phyloP scores from a whole-genome alignment of 371 early-diverging fungal genomes.

The Mortierella sp. region DNA sequence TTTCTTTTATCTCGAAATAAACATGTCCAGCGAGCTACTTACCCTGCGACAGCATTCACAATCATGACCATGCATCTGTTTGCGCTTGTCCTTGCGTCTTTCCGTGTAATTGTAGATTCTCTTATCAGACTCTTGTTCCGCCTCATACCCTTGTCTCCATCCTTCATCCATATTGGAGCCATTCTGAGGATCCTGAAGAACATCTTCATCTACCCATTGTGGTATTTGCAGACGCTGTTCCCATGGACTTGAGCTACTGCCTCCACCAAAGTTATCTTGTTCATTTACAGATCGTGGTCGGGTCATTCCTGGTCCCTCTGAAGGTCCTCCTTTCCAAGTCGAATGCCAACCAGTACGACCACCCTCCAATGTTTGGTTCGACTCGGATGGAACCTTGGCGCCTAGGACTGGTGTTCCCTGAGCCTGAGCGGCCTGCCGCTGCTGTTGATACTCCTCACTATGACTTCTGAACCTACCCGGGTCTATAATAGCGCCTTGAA shows the following conservation, averaged over 20 bases:
- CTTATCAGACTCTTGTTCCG: background rate
- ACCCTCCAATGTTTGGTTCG: too few relatives aligned
- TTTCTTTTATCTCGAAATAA: too few relatives aligned
- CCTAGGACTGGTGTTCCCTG: too few relatives aligned
- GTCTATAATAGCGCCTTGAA: too few relatives aligned
- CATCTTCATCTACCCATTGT: background rate
- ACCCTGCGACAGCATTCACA: conserved; percentile 48
- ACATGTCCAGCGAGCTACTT: background rate
- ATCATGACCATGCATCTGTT: conserved; percentile 51
- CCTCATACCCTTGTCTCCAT: too few relatives aligned
- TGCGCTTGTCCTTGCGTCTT: conserved; percentile 39
- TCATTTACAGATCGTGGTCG: background rate
- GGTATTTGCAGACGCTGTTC: background rate
- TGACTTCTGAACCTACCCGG: too few relatives aligned
- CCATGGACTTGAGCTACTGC: background rate
- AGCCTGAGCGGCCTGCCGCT: too few relatives aligned
- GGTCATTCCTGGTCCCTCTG: too few relatives aligned
- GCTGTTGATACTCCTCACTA: too few relatives aligned
- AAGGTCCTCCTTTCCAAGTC: too few relatives aligned
- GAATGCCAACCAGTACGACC: too few relatives aligned
- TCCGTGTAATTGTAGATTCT: conserved; percentile 42
- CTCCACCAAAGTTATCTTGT: background rate
- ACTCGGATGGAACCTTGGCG: too few relatives aligned
- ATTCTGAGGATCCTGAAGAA: background rate
- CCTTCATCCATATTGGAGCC: background rate